Base-by-base conservation (phyloP, 2,329 filamentous ascomycete genomes). In the Claviceps purpurea region DNA sequence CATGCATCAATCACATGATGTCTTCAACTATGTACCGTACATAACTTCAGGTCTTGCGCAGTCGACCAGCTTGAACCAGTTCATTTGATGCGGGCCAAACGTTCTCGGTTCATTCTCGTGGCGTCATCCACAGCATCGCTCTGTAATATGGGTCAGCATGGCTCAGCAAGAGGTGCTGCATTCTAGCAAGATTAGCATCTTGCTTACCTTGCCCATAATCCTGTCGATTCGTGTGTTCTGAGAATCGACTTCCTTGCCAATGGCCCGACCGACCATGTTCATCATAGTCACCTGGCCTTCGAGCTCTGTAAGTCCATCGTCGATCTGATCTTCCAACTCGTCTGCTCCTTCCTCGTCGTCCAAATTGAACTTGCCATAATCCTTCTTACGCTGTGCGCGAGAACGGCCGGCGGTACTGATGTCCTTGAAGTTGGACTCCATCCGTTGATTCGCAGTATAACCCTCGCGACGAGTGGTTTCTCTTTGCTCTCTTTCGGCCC, bases 51-150 rank as follows among this genome's bases (percentile, higher is more conserved):
- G 16, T 39, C 26, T 26, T n/a, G 41, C 20, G 16, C 30, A 50
- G 7, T 22, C 18, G 14, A 18, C 18, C 22, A 20, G 18, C 30
- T 4, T 16, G 24, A 20, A 47, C 4, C 16, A 50, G 11, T 24
- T 58, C 64, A 72, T 53, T 64, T 70, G 53, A 84, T 82, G 49
- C 83, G 76, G 61, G 85, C 81, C 65, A 89, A 65, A 59, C 81
- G 78, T 61, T 84, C 81, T 57, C 85, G 76, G 72, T 90, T 90
- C 77, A 88, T 81, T 54, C 81, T 81, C 61, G 91, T 87, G 63
- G 85, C 79, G 58, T 91, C 86, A 66, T 89, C 86, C 59, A 95
- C 87, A 60, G 75, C 78, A 65, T 95, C 89, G 69, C 84, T 91
- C 87, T 88, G 65, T 51, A 50, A n/a, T 46, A 11, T 39, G 45